Evolutionary conservation across 208 protist species (phyloP).

Genomic region (Tritrichomonas foetus): DNA sequence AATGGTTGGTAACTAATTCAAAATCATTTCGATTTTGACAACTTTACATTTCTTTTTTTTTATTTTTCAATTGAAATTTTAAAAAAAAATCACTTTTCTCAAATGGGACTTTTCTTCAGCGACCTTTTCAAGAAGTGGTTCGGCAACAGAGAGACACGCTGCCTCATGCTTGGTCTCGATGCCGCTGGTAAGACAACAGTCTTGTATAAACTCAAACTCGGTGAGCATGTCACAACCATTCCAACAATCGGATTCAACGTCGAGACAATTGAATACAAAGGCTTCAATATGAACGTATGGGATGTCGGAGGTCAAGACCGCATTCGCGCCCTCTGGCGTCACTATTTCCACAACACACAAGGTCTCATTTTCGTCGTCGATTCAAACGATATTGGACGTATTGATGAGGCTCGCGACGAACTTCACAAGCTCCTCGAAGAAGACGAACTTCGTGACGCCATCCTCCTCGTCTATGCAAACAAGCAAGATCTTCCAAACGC

Average conservation of each 20-base stretch:
- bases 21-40: too few relatives aligned
- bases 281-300: constrained; percentile 73
- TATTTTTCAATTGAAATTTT: too few relatives aligned
- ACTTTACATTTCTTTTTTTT: too few relatives aligned
- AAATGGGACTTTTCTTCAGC: constrained; percentile 48
- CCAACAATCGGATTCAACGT: constrained; percentile 68
- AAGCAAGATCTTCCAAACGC: constrained; percentile 97
- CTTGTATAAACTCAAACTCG: constrained; percentile 92
- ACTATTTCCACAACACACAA: constrained; percentile 89
- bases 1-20: too few relatives aligned
- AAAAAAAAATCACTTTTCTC: too few relatives aligned
- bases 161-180: constrained; percentile 92
- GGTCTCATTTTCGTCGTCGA: constrained; percentile 93
- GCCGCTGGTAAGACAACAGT: constrained; percentile 88
- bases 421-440: constrained; percentile 82
- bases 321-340: constrained; percentile 83
- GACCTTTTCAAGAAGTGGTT: constrained; percentile 44
- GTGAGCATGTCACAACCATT: constrained; percentile 84
- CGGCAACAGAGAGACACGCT: constrained; percentile 68
- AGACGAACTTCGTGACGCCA: constrained; percentile 86
- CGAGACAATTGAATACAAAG: constrained; percentile 68
- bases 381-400: constrained; percentile 80
- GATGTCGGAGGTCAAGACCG: constrained; percentile 92
- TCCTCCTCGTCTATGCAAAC: constrained; percentile 94
- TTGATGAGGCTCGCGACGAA: constrained; percentile 61